Evolutionary conservation across 441 rosid genomes (phyloP).

Genomic region (Jatropha multifida): DNA sequence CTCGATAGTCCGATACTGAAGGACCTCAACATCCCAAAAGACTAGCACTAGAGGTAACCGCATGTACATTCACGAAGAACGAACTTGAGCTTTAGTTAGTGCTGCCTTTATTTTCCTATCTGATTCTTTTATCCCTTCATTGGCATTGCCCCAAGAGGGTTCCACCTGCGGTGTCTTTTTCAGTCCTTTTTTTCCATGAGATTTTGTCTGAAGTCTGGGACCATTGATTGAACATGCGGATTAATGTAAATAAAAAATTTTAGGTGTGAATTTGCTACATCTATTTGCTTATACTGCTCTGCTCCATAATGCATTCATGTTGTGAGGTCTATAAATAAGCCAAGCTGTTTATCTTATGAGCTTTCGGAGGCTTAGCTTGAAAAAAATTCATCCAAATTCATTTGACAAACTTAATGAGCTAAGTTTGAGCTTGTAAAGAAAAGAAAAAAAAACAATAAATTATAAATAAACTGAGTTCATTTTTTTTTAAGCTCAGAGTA

Average conservation of each 20-base stretch:
- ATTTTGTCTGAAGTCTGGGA: not conserved
- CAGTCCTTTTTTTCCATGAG: slow-evolving; percentile 8
- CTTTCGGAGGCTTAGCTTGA: too few relatives aligned
- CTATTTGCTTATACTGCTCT: not conserved
- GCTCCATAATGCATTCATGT: not conserved
- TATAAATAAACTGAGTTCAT: too few relatives aligned
- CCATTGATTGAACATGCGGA: not conserved
- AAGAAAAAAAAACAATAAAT: too few relatives aligned
- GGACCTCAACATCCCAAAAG: slow-evolving; percentile 61
- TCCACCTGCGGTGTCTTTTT: slow-evolving; percentile 1
- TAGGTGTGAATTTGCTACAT: not conserved
- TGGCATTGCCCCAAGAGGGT: slow-evolving; percentile 5
- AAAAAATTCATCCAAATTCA: too few relatives aligned
- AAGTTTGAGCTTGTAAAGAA: too few relatives aligned
- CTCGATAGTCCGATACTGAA: slow-evolving; percentile 79
- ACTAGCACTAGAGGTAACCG: slow-evolving; percentile 27
- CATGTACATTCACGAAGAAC: slow-evolving; percentile 3
- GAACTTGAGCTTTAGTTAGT: not conserved
- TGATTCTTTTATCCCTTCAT: not conserved
- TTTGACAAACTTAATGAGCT: too few relatives aligned
- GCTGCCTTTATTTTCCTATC: not conserved
- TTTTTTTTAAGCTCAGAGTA: too few relatives aligned
- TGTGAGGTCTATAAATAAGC: too few relatives aligned
- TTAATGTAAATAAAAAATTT: not conserved
- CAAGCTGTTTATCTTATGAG: too few relatives aligned